Conservation (phyloP, 306 rosid species). For the Vigna mungo region DNA sequence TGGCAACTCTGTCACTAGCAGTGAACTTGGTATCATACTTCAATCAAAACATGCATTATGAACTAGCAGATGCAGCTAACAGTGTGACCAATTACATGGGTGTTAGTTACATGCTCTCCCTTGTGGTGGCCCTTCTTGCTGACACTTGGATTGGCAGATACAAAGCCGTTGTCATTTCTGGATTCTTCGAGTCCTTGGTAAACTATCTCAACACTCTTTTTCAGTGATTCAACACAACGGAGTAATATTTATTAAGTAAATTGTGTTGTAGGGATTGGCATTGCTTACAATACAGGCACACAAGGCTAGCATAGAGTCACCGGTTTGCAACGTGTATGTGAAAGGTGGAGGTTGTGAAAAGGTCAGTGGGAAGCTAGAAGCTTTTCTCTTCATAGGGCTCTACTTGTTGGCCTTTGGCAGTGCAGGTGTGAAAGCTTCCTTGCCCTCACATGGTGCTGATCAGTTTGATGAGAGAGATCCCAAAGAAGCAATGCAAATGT, state of each 20-base stretch:
- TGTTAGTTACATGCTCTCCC: slow-evolving; percentile 69
- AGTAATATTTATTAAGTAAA: not conserved
- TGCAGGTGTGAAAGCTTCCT: slow-evolving; percentile 74
- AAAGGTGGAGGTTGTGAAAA: slow-evolving; percentile 54
- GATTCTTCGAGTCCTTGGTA: slow-evolving; percentile 69
- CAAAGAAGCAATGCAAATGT: slow-evolving; percentile 75
- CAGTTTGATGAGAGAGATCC: slow-evolving; percentile 84
- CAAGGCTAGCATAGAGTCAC: slow-evolving; percentile 59
- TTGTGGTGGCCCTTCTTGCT: slow-evolving; percentile 67
- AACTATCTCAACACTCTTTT: too few species aligned
- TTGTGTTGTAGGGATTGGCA: slow-evolving; percentile 60
- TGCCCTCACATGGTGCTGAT: slow-evolving; percentile 95
- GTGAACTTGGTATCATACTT: slow-evolving; percentile 85
- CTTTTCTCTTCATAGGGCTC: slow-evolving; percentile 63
- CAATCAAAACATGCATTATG: slow-evolving; percentile 65
- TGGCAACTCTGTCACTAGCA: slow-evolving; percentile 75
- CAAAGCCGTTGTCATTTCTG: slow-evolving; percentile 62
- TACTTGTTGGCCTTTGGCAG: slow-evolving; percentile 65
- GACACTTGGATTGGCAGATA: slow-evolving; percentile 77
- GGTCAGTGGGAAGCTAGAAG: slow-evolving; percentile 55
- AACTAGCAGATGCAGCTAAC: slow-evolving; percentile 78
- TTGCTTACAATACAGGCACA: slow-evolving; percentile 80
- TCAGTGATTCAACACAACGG: too few species aligned
- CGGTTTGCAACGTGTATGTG: slow-evolving; percentile 54
- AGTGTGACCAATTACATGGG: slow-evolving; percentile 75